Conservation (phyloP, 768 basidiomycete species). For the Tylopilus balloui region DNA sequence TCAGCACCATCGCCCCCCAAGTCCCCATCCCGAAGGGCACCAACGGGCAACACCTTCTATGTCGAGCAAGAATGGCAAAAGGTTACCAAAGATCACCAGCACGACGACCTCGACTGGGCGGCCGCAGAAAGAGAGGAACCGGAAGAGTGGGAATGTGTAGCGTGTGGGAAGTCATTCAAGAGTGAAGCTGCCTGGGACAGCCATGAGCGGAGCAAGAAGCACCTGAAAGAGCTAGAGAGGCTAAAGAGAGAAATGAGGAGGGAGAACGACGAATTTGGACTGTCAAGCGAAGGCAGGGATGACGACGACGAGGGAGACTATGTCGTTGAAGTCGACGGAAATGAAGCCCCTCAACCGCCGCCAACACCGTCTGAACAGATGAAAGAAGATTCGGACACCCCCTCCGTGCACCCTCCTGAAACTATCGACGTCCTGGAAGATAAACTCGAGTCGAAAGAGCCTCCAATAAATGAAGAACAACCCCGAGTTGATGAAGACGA, state of each 20-base stretch:
- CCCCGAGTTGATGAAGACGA: slow-evolving; percentile 5
- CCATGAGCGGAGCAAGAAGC: slow-evolving; percentile 94
- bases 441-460: slow-evolving; percentile 2
- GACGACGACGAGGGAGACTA: slow-evolving; percentile 17
- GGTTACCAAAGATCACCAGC: slow-evolving; percentile 35
- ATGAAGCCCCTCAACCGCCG: slow-evolving; percentile 11
- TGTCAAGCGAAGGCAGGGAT: slow-evolving; percentile 37
- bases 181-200: slow-evolving; percentile 95
- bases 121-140: slow-evolving; percentile 63
- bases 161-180: slow-evolving; percentile 82
- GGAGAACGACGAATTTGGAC: slow-evolving; percentile 64
- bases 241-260: slow-evolving; percentile 71
- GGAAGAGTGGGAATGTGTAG: slow-evolving; percentile 95
- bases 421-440: slow-evolving; percentile 6
- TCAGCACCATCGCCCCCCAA: slow-evolving; percentile 26
- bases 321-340: slow-evolving; percentile 10
- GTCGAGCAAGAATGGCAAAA: slow-evolving; percentile 92
- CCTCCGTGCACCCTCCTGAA: neutral
- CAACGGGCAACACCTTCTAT: slow-evolving; percentile 39
- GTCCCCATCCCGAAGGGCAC: slow-evolving; percentile 27
- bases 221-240: slow-evolving; percentile 79
- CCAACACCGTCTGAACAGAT: slow-evolving; percentile 9
- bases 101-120: slow-evolving; percentile 68
- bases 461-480: slow-evolving; percentile 5
- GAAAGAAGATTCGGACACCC: neutral